Evolutionary conservation across 257 asterid species (phyloP).

Genomic region (Gentiana straminea): DNA sequence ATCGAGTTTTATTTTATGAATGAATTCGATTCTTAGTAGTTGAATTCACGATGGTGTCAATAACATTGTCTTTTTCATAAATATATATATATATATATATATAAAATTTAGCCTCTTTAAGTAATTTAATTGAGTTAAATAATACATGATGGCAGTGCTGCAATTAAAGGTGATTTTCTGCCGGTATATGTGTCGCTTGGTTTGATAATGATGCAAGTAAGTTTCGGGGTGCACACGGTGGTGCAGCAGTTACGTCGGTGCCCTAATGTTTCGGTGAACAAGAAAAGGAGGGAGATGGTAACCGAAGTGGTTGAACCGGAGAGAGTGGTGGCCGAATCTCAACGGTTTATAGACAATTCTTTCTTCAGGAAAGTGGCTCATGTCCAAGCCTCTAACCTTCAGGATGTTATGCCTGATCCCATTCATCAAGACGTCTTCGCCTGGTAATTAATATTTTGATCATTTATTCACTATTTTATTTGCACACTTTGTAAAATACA

Average conservation of each 20-base stretch:
- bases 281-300: slow-evolving; percentile 26
- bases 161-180: slow-evolving; percentile 9
- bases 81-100: too few relatives aligned
- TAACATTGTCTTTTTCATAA: too few relatives aligned
- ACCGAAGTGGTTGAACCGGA: slow-evolving; percentile 31
- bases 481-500: too few relatives aligned
- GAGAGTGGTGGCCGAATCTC: slow-evolving; percentile 16
- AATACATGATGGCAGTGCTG: neutral
- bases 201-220: slow-evolving; percentile 8
- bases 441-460: slow-evolving; percentile 3
- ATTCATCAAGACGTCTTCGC: slow-evolving; percentile 15
- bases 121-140: too few relatives aligned
- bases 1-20: too few relatives aligned
- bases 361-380: slow-evolving; percentile 35
- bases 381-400: slow-evolving; percentile 19
- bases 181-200: slow-evolving; percentile 28
- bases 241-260: slow-evolving; percentile 18
- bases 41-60: too few relatives aligned
- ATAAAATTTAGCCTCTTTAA: too few relatives aligned
- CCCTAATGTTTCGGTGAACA: slow-evolving; percentile 23
- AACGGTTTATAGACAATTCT: slow-evolving; percentile 19
- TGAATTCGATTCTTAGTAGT: too few relatives aligned
- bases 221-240: slow-evolving; percentile 18
- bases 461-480: too few relatives aligned
- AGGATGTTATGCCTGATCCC: slow-evolving; percentile 14